Percentiles rank a stretch among this genome's conserved stretches.
Conservation (phyloP, 2,329 filamentous ascomycete genomes). For the Cladophialophora bantiana region DNA sequence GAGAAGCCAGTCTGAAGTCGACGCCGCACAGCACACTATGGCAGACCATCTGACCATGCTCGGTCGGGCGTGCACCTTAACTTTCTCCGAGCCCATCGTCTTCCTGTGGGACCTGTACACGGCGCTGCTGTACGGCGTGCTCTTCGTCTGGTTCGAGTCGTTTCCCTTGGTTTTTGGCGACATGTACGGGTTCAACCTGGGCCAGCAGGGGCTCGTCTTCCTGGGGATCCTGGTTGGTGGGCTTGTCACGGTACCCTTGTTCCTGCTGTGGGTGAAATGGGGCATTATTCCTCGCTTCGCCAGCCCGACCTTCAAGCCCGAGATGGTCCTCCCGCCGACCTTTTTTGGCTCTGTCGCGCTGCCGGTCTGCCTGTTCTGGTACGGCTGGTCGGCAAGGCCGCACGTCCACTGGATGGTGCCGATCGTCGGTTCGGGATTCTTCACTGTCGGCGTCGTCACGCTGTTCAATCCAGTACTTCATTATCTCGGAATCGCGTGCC, state of each 20-base stretch:
- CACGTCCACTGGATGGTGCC: slow-evolving; percentile 51
- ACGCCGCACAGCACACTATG: slow-evolving; percentile 61
- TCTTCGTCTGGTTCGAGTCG: slow-evolving; percentile 66
- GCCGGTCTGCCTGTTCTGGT: slow-evolving; percentile 54
- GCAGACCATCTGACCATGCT: slow-evolving; percentile 51
- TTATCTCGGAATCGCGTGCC: slow-evolving; percentile 42
- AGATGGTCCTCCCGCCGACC: slow-evolving; percentile 48
- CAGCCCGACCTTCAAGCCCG: slow-evolving; percentile 44
- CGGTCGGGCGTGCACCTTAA: slow-evolving; percentile 66
- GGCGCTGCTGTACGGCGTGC: slow-evolving; percentile 60
- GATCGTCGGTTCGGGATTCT: slow-evolving; percentile 50
- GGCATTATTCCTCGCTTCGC: slow-evolving; percentile 34
- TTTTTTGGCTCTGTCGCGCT: slow-evolving; percentile 49
- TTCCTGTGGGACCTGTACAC: slow-evolving; percentile 68
- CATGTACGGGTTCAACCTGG: slow-evolving; percentile 65
- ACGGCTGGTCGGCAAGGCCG: slow-evolving; percentile 48
- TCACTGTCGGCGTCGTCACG: slow-evolving; percentile 46
- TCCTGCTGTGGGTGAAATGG: slow-evolving; percentile 42
- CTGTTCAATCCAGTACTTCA: slow-evolving; percentile 36
- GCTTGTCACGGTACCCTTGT: slow-evolving; percentile 58
- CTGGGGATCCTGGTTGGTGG: slow-evolving; percentile 65
- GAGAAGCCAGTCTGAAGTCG: slow-evolving; percentile 69
- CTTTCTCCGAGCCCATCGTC: slow-evolving; percentile 66
- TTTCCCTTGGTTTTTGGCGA: slow-evolving; percentile 69
- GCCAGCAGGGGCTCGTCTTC: slow-evolving; percentile 67